These are phyloP conservation scores for Sextonia rubra DNA, from an alignment of 164 flowering plant species.

Conservation along the genomic window DNA sequence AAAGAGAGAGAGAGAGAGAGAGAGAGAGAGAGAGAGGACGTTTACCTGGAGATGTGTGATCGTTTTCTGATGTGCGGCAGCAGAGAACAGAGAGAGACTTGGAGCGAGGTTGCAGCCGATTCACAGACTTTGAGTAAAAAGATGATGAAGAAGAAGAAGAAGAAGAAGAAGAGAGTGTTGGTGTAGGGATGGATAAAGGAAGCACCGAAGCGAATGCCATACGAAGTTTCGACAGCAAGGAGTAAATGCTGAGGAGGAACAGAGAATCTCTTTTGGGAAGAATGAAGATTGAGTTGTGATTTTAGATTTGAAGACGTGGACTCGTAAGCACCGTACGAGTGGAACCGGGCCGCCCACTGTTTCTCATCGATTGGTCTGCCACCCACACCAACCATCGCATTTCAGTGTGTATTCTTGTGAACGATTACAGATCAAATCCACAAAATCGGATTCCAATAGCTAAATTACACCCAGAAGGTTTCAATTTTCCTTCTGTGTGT, in stretches of 20 bases:
- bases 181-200: slow-evolving; percentile 19
- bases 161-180: slow-evolving; percentile 6
- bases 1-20: background rate
- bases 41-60: slow-evolving; percentile 3
- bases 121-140: background rate
- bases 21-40: background rate
- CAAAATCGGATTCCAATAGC: too few relatives aligned
- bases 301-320: background rate
- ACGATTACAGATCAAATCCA: too few relatives aligned
- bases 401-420: too few relatives aligned
- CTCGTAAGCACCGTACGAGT: background rate
- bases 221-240: background rate
- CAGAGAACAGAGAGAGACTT: slow-evolving; percentile 4
- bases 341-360: too few relatives aligned
- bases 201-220: slow-evolving; percentile 22
- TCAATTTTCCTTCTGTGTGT: too few relatives aligned
- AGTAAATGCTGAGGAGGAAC: background rate
- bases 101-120: background rate
- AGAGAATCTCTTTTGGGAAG: background rate
- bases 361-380: too few relatives aligned
- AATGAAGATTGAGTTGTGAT: background rate
- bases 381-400: too few relatives aligned
- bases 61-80: slow-evolving; percentile 4
- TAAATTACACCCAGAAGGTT: too few relatives aligned
- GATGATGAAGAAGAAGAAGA: slow-evolving; percentile 12